Evolutionary conservation across 2,329 filamentous ascomycete genomes (phyloP).

Genomic region (Plenodomus biglobosus): DNA sequence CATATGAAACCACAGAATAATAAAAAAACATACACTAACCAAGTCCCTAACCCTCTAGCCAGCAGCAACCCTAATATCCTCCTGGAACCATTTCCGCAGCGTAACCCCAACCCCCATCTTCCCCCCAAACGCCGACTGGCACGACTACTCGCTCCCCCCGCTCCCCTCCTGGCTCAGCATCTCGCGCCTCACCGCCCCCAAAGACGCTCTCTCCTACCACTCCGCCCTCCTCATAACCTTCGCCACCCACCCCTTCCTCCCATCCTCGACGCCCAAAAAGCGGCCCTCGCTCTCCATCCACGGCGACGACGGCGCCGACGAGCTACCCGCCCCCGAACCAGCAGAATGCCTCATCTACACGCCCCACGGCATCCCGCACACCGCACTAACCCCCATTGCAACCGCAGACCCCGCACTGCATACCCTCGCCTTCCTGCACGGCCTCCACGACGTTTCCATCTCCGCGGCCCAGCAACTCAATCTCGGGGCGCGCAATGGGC

Average conservation of each 20-base stretch:
- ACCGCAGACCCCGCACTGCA: constrained; percentile 51
- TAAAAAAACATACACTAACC: no score
- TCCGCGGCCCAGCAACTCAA: constrained; percentile 60
- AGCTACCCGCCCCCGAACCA: constrained; percentile 20
- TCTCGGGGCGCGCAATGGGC: constrained; percentile 63
- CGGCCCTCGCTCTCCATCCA: constrained; percentile 37
- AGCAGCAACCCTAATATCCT: constrained; percentile 58
- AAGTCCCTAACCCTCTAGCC: no score
- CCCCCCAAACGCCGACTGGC: constrained; percentile 48
- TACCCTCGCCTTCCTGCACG: constrained; percentile 63
- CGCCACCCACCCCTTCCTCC: constrained; percentile 36
- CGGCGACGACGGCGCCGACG: constrained; percentile 30
- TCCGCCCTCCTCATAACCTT: constrained; percentile 62
- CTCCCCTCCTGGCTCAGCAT: constrained; percentile 65
- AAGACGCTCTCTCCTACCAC: constrained; percentile 61
- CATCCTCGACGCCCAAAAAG: constrained; percentile 31
- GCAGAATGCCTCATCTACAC: constrained; percentile 65
- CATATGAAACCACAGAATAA: no score
- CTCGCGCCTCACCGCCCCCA: constrained; percentile 56
- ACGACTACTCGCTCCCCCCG: constrained; percentile 46
- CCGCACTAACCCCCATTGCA: constrained; percentile 50
- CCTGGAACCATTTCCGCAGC: constrained; percentile 61
- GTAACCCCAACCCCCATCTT: constrained; percentile 57
- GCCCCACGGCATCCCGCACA: constrained; percentile 60
- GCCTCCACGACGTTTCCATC: constrained; percentile 63